phyloP scores from a whole-genome alignment of 257 asterid species.

The Fraxinus excelsior region DNA sequence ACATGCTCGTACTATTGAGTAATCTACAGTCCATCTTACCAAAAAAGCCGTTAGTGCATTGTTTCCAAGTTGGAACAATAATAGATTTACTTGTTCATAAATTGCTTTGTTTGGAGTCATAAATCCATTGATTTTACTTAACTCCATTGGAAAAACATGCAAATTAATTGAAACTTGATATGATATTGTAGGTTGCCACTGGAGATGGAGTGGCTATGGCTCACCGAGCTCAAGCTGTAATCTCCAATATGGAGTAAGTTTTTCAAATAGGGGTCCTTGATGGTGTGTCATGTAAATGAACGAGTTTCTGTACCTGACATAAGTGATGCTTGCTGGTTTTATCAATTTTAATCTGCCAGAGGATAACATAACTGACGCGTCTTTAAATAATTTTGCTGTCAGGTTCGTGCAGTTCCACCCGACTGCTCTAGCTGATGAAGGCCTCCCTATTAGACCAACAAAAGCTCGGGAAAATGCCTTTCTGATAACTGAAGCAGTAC shows the following conservation, averaged over 20 bases:
- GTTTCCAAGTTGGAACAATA: neutral
- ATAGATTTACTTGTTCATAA: neutral
- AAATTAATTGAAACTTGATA: slow-evolving; percentile 11
- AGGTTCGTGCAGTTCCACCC: slow-evolving; percentile 99
- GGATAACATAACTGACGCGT: neutral
- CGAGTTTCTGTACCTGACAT: neutral
- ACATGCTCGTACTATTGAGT: neutral
- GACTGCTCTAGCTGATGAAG: slow-evolving; percentile 94
- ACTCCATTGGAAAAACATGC: neutral
- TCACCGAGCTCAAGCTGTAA: slow-evolving; percentile 93
- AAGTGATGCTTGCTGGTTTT: neutral
- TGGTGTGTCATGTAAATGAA: neutral
- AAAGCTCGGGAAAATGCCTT: slow-evolving; percentile 82
- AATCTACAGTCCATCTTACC: no score
- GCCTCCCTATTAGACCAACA: slow-evolving; percentile 76
- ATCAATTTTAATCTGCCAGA: neutral
- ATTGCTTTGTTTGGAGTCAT: neutral
- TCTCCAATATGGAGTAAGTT: slow-evolving; percentile 98
- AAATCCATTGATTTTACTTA: neutral
- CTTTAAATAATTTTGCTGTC: slow-evolving; percentile 19
- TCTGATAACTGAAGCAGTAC: slow-evolving; percentile 88
- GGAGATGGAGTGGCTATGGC: slow-evolving; percentile 99
- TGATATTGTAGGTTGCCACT: slow-evolving; percentile 74
- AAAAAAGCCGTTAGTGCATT: neutral
- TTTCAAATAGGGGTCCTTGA: slow-evolving; percentile 18